Evolutionary conservation across 371 early-diverging fungal species (phyloP), one percentile per base, ranked within the genome.

Genomic region (Mucor velutinosus): DNA sequence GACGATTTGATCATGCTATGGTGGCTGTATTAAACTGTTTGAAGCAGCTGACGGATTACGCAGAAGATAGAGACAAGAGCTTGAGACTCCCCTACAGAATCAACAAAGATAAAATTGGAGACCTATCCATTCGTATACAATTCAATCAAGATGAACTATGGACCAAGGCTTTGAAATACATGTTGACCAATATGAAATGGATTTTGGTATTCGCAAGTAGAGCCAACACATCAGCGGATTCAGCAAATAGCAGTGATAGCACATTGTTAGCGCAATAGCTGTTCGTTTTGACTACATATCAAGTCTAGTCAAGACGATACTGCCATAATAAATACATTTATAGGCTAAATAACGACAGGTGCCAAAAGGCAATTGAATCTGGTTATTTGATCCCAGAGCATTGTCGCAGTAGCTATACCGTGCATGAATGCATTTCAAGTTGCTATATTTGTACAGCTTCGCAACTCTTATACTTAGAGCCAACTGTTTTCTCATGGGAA

Each of bases 161-260:
- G 98, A 96, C 97, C 11, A 86, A 87, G 41, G 98, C 97, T 6
- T 80, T 96, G 29, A 93, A 92, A 76, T 95, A 92, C 78, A 90
- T 93, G 75, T 79, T 97, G 51, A 90, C 93, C 49, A 87, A 97
- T 71, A 87, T 93, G 62, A 95, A 95, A 72, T 93, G 92, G 94
- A 81, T 92, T 15, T 74, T 94, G 60, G 92, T 92, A 4, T 94
- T 88, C 76, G 89, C 90, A 15, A 87, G 90, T 70, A 67, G 81
- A 62, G 77, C 78, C 17, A 79, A 67, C 51, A 66, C 66, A 19
- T 67, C 71, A 11, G 58, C 51, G 14, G 79, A 74, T 11, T 55
- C 66, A 21, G 21, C 39, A 29, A 30, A 12, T 30, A 51, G 33
- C 30, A 32, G 43, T 49, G 32, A 56, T n/a, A 56, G 56, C 6